Conservation (phyloP, 495 filamentous ascomycete species). For the Pyronema domesticum region DNA sequence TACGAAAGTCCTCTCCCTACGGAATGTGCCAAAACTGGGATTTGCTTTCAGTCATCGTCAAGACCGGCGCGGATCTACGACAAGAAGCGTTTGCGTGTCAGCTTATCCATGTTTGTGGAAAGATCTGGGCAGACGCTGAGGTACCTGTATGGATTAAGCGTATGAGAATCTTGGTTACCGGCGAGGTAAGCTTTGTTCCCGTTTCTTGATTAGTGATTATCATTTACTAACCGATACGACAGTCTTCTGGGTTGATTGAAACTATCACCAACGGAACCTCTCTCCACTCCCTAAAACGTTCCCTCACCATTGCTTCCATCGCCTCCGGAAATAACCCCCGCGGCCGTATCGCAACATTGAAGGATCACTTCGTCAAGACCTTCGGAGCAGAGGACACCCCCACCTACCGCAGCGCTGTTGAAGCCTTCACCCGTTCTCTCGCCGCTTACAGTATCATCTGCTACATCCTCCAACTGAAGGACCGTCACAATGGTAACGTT, state of each 20-base stretch:
- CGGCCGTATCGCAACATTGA: constrained; percentile 51
- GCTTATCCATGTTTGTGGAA: constrained; percentile 53
- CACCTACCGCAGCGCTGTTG: constrained; percentile 43
- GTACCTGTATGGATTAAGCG: constrained; percentile 63
- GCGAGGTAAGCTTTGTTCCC: constrained; percentile 30
- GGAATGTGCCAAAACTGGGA: constrained; percentile 71
- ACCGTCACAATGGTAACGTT: constrained; percentile 67
- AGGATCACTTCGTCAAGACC: constrained; percentile 57
- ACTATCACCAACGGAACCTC: constrained; percentile 67
- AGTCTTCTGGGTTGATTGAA: constrained; percentile 56
- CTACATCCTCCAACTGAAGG: constrained; percentile 60
- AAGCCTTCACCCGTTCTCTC: constrained; percentile 50
- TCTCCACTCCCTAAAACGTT: constrained; percentile 56
- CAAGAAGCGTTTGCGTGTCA: constrained; percentile 69
- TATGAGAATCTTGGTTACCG: constrained; percentile 64
- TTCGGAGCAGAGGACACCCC: constrained; percentile 47
- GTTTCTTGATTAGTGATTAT: neutral
- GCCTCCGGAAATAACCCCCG: constrained; percentile 29
- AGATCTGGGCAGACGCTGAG: constrained; percentile 53
- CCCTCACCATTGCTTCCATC: constrained; percentile 48
- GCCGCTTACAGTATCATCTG: constrained; percentile 62
- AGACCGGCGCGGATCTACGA: constrained; percentile 56
- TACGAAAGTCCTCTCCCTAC: constrained; percentile 55
- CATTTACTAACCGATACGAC: neutral
- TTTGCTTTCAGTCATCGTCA: constrained; percentile 60